Conservation (phyloP, 2,329 filamentous ascomycete genomes). For the Diplodia corticola region DNA sequence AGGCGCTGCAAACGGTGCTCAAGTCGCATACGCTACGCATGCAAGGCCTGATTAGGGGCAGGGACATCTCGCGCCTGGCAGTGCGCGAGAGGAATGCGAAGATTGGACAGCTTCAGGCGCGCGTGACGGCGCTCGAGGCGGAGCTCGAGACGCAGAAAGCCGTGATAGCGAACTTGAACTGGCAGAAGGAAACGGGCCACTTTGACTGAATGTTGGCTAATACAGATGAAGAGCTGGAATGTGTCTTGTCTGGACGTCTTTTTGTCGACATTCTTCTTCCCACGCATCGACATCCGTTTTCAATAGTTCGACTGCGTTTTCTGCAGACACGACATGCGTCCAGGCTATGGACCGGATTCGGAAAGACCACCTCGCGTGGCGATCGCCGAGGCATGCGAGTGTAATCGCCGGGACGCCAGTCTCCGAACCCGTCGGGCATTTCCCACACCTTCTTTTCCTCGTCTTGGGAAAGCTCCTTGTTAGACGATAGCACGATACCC, state of each 20-base stretch:
- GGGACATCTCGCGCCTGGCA: conserved; percentile 65
- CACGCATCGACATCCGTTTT: not conserved
- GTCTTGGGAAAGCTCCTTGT: not conserved
- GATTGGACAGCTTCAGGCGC: conserved; percentile 65
- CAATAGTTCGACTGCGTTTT: not conserved
- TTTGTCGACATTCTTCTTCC: no score
- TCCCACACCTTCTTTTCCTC: not conserved
- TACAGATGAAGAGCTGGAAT: not conserved
- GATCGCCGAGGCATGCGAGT: not conserved
- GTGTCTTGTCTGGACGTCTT: no score
- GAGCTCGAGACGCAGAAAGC: conserved; percentile 56
- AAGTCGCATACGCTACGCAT: conserved; percentile 56
- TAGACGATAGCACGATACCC: not conserved
- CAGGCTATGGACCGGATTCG: not conserved
- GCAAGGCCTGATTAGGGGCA: conserved; percentile 63
- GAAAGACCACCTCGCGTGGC: not conserved
- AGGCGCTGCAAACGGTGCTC: conserved; percentile 29
- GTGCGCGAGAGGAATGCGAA: conserved; percentile 65
- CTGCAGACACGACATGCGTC: no score
- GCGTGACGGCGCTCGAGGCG: conserved; percentile 59
- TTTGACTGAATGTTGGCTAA: not conserved
- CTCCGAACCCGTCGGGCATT: not conserved
- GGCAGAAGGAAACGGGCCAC: conserved; percentile 27
- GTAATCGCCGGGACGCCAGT: not conserved
- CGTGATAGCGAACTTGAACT: conserved; percentile 44